phyloP scores from a whole-genome alignment of 441 rosid species.

The Adansonia rubrostipa region DNA sequence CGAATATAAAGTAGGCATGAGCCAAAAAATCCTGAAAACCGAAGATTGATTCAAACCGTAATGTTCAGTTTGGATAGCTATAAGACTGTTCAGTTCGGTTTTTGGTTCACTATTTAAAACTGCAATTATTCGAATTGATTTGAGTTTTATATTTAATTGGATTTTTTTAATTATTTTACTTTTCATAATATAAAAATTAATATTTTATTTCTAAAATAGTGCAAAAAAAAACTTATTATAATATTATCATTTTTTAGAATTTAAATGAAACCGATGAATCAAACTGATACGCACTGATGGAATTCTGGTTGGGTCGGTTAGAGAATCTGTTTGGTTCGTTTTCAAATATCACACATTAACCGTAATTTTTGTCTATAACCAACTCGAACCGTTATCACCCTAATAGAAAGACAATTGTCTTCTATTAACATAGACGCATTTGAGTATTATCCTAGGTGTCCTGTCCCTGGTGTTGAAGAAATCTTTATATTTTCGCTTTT shows the following conservation, averaged over 20 bases:
- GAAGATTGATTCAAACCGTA: not conserved
- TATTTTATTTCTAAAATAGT: not conserved
- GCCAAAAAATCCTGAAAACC: not conserved
- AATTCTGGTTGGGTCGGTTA: not conserved
- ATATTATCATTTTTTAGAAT: not conserved
- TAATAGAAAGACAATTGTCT: not conserved
- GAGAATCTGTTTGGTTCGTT: not conserved
- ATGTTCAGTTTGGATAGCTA: not conserved
- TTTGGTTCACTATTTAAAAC: not conserved
- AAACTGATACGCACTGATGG: not conserved
- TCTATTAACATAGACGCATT: not conserved
- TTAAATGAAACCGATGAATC: not conserved
- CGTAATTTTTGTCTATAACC: not conserved
- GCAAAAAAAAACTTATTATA: not conserved
- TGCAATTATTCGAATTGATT: not conserved
- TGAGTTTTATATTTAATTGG: not conserved
- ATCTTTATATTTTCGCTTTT: not conserved
- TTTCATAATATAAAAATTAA: not conserved
- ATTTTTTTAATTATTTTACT: not conserved
- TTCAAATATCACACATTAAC: not conserved
- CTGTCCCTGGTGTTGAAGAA: not conserved
- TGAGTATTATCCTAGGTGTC: not conserved
- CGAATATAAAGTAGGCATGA: not conserved
- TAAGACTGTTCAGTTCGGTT: not conserved
- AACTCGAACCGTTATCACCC: not conserved